Percentiles rank a stretch among this genome's conserved stretches.
These are phyloP conservation scores for Wickerhamiella australiensis DNA, from an alignment of 805 yeast species.

Conservation along the genomic window DNA sequence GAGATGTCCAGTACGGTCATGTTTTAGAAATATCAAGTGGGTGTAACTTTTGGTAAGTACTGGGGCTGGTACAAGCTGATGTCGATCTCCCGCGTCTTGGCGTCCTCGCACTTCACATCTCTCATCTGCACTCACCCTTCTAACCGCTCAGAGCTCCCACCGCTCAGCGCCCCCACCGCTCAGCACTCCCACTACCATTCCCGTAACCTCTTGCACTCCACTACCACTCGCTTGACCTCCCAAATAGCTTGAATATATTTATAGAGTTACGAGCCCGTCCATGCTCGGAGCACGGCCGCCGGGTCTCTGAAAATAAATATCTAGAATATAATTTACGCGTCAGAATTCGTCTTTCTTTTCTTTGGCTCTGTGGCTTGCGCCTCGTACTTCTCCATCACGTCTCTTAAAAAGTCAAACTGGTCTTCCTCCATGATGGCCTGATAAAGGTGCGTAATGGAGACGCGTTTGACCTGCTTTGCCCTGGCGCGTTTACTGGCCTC, in stretches of 20 bases:
- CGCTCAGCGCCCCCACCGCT: too few species aligned
- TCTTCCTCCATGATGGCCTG: slow-evolving; percentile 76
- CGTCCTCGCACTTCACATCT: too few species aligned
- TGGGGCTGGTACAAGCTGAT: too few species aligned
- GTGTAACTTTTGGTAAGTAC: too few species aligned
- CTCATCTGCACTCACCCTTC: too few species aligned
- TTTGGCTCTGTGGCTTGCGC: slow-evolving; percentile 25
- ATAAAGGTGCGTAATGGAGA: slow-evolving; percentile 70
- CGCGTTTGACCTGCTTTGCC: slow-evolving; percentile 60
- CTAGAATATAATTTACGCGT: neutral
- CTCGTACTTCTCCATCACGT: slow-evolving; percentile 51
- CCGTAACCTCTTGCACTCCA: too few species aligned
- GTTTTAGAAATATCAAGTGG: too few species aligned
- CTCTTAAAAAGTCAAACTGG: slow-evolving; percentile 85
- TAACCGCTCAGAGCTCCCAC: too few species aligned
- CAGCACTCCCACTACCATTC: too few species aligned
- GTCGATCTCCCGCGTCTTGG: too few species aligned
- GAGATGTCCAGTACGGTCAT: too few species aligned
- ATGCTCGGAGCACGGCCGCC: neutral
- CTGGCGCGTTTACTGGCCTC: slow-evolving; percentile 71
- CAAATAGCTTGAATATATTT: neutral
- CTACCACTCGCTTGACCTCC: too few species aligned
- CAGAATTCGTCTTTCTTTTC: slow-evolving; percentile 12
- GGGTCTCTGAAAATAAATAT: neutral
- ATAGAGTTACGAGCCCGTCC: neutral